phyloP scores from a whole-genome alignment of 129 eudicot genomes.

The Chrysanthemum lavandulifolium region DNA sequence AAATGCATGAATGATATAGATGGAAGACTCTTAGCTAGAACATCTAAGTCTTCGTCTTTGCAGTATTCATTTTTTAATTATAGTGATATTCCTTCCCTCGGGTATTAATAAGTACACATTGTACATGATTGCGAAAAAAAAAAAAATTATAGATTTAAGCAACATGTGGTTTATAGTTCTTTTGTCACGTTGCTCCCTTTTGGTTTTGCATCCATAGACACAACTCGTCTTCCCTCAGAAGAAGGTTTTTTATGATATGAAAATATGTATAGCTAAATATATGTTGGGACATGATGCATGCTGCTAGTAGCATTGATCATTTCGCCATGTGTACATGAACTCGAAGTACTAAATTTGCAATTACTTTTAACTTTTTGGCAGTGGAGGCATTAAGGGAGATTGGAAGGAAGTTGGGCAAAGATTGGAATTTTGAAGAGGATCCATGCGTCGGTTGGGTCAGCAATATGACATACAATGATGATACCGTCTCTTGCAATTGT shows the following conservation, averaged over 20 bases:
- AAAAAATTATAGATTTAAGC: not conserved
- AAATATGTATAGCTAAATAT: too few species aligned
- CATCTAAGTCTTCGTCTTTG: not conserved
- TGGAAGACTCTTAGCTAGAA: not conserved
- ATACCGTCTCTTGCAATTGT: not conserved
- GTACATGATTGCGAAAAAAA: not conserved
- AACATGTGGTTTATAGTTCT: slow-evolving; percentile 22
- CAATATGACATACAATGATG: too few species aligned
- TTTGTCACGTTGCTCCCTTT: slow-evolving; percentile 15
- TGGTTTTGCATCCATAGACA: slow-evolving; percentile 31
- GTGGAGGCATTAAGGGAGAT: slow-evolving; percentile 42
- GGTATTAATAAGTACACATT: not conserved
- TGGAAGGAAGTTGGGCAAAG: slow-evolving; percentile 51
- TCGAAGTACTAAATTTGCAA: too few species aligned
- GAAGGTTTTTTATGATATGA: slow-evolving; percentile 26
- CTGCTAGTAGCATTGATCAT: too few species aligned
- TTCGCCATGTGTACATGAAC: too few species aligned
- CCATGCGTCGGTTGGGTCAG: slow-evolving; percentile 27
- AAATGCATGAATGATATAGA: not conserved
- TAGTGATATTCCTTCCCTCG: not conserved
- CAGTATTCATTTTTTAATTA: not conserved
- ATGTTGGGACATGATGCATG: too few species aligned
- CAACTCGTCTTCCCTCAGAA: slow-evolving; percentile 23
- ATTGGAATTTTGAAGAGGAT: slow-evolving; percentile 53
- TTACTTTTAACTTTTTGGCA: slow-evolving; percentile 17